Evolutionary conservation across 2,329 filamentous ascomycete species (phyloP), one percentile per base, ranked within the genome.

Genomic region (Alternaria ethzedia): DNA sequence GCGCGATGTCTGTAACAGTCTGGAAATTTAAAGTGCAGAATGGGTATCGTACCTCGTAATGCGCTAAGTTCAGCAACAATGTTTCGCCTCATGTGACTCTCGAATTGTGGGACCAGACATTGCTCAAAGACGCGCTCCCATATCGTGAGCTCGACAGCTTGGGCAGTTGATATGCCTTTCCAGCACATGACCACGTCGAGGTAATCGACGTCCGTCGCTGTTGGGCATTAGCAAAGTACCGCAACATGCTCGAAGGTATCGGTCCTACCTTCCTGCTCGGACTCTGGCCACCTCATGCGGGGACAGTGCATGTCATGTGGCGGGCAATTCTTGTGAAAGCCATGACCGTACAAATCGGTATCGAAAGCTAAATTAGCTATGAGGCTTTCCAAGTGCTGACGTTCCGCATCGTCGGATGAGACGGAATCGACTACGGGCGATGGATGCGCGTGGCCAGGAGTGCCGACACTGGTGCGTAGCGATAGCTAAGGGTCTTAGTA

Each of bases 131-230:
- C 50, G 3, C 62, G 62, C 43, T 80, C 75, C 79, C 78, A 81
- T 30, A 70, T 65, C 3, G 54, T 28, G 45, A 81, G 59, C 57
- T 81, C 79, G 10, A 55, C 21, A 26, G 75, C 75, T 55, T 77
- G 75, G 6, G 62, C 20, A 12, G 64, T 55, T 4, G 73, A 73
- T 4, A 81, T 52, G 6, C 72, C 70, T 60, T 76, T 81, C 80
- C 80, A 81, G 47, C 72, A 79, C 7, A 75, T 72, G 3, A 77
- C 64, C 6, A 76, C 64, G 55, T 81, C 79, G 25, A 80, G 69
- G 59, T 79, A 75, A 26, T 68, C 73, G 51, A 75, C 36, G n/a
- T 41, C 36, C 36, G 36, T 57, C 5, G 58, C 57, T 51, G 58
- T 58, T 54, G 6, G 15, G 11, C n/a, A 25, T 57, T 36, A 65